Base-by-base conservation (phyloP, 352 stramenopile genomes). In the Globisporangium yorkense region DNA sequence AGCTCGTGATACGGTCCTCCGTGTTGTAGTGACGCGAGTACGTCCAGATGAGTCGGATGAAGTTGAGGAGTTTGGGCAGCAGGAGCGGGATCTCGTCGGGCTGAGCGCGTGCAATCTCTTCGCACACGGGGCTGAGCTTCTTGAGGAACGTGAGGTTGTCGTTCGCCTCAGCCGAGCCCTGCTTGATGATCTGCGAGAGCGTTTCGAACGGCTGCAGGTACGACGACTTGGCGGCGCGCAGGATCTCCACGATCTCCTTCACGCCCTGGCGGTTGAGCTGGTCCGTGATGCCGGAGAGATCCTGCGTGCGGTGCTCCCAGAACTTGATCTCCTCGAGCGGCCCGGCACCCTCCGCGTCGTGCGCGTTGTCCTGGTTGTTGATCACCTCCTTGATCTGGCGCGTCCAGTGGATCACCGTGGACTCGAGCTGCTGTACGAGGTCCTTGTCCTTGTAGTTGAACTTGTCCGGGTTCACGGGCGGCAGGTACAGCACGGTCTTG, bases 301-400 rank as follows among this genome's bases (percentile, higher is more conserved):
- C 94, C 58, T 96, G 69, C 0, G 88, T 97, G 12, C 94, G 88
- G 54, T 89, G 83, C 33, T 96, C 79, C 94, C 94, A 98, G 65
- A 98, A 98, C 59, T 98, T 92, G 63, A 98, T 97, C 71, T 98
- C 94, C 63, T 98, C 89, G 0, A 98, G 63, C 2, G 94, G 94
- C 0, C 94, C 93, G 0, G 90, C 82, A 2, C 80, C 93, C 59
- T 98, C 94, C 0, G 86, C 83, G 52, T 97, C 87, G 54, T 96
- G 80, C 0, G 78, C 86, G 43, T 96, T 97, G 69, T 98, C 88
- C 57, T 98, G 92, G 65, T 96, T 97, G 67, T 97, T 98, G 43
- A 98, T 92, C 21, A 98, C 91, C 57, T 98, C 93, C 63, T 98
- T 98, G 65, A 98, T 98, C 65, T 98, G 96, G 3, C 94, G 71